phyloP scores from a whole-genome alignment of 441 rosid species.

The Pelargonium hybrid region DNA sequence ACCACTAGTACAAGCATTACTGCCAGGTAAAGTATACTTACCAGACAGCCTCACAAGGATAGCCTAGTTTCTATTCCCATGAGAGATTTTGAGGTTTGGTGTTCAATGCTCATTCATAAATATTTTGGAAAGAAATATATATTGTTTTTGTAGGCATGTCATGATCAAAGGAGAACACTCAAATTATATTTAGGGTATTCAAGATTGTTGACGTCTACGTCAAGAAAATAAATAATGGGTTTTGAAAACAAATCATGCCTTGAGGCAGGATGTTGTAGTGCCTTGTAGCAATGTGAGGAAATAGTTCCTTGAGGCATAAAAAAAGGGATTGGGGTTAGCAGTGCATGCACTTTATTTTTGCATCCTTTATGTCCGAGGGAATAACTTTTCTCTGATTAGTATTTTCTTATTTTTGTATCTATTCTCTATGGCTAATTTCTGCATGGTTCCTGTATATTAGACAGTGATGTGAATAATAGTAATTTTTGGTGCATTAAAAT shows the following conservation, averaged over 20 bases:
- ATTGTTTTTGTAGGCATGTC: not conserved
- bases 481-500: not conserved
- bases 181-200: not conserved
- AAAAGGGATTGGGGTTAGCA: not conserved
- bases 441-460: not conserved
- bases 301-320: not conserved
- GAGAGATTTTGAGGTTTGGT: constrained; percentile 13
- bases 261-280: not conserved
- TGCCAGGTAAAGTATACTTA: constrained; percentile 49
- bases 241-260: not conserved
- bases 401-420: not conserved
- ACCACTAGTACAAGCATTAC: constrained; percentile 71
- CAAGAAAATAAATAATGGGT: not conserved
- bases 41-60: constrained; percentile 10
- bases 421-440: not conserved
- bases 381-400: not conserved
- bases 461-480: not conserved
- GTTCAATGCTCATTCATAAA: constrained; percentile 6
- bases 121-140: not conserved
- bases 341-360: not conserved
- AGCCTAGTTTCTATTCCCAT: constrained; percentile 2
- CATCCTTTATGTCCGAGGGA: not conserved
- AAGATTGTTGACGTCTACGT: not conserved
- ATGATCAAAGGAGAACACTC: not conserved
- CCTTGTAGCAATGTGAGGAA: not conserved